Base-by-base conservation (phyloP, 225 moss, liverwort and hornwort genomes). In the Pseudisothecium myosuroides region DNA sequence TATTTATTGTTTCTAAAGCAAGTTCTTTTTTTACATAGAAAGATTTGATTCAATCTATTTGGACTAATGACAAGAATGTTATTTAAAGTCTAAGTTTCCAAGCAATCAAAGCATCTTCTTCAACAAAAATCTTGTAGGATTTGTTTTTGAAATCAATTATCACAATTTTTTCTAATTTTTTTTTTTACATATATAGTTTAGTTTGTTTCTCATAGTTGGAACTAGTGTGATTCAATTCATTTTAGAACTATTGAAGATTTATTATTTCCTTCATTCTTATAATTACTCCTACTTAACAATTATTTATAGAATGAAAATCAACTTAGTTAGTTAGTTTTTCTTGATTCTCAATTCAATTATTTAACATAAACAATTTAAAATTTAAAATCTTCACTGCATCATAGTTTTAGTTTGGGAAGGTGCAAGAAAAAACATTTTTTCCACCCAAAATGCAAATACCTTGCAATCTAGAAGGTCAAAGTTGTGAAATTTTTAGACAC, bases 151-250 rank as follows among this genome's bases (percentile, higher is more conserved):
- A 47, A 0, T 47, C 31, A 47, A 47, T 31, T 31, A 47, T 18
- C 5, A 27, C 9, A 73, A 6, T 10, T 43, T 10, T 72, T 43
- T 27, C n/a, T n/a, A n/a, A n/a, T n/a, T n/a, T n/a, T n/a, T n/a
- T n/a, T n/a, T n/a, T n/a, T n/a, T n/a, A n/a, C n/a, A n/a, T n/a
- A n/a, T n/a, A n/a, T n/a, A n/a, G 6, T 11, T 72, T 31, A 31
- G 11, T 11, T 28, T 29, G 3, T 0, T 47, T 45, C 10, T 17
- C 17, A 10, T 0, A 73, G 0, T 10, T 73, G 0, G 5, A 1
- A 41, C 3, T 71, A 27, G 9, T 15, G 1, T 14, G 2, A 26
- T 41, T 15, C 9, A 74, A 18, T 47, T 74, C 4, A 2, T 11
- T 9, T 26, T 26, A 15, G 9, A 71, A 26, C 15, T 71, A 5